Evolutionary conservation across 1,284 basidiomycete species (phyloP).

Genomic region (Rhizopogon hawkerae): DNA sequence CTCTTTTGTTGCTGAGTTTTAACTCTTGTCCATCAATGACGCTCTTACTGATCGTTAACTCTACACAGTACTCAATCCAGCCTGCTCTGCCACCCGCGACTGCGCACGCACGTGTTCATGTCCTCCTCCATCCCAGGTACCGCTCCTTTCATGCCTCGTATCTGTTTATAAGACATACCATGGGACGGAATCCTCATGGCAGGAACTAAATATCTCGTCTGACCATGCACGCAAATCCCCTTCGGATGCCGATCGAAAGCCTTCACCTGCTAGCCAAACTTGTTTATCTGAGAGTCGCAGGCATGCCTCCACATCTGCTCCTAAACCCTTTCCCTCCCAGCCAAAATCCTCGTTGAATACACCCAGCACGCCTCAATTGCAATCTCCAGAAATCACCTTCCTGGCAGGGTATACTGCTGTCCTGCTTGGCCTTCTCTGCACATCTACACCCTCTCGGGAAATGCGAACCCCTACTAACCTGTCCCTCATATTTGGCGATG

Average conservation of each 20-base stretch:
- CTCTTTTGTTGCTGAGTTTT: too few relatives aligned
- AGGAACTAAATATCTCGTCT: not conserved
- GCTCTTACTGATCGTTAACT: not conserved
- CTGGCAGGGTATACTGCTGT: conserved; percentile 63
- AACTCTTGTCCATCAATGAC: not conserved
- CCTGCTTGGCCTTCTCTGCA: conserved; percentile 60
- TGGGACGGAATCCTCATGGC: not conserved
- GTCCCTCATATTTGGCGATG: conserved; percentile 26
- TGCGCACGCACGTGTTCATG: conserved; percentile 49
- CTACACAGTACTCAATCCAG: conserved; percentile 36
- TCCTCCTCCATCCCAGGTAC: conserved; percentile 41
- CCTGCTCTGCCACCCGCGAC: conserved; percentile 37
- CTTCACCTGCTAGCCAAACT: not conserved
- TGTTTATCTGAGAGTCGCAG: not conserved
- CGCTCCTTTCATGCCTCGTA: conserved; percentile 12
- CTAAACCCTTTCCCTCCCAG: conserved; percentile 10
- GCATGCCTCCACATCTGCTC: conserved; percentile 33
- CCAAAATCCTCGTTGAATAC: conserved; percentile 6
- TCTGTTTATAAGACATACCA: not conserved
- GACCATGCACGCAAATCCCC: not conserved
- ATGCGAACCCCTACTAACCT: conserved; percentile 36
- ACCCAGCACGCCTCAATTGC: conserved; percentile 13
- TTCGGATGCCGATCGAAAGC: not conserved
- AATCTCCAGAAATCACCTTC: conserved; percentile 33
- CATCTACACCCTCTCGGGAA: conserved; percentile 37